Evolutionary conservation across 192 early-diverging fungal species (phyloP).

Genomic region (Coemansia sp.): DNA sequence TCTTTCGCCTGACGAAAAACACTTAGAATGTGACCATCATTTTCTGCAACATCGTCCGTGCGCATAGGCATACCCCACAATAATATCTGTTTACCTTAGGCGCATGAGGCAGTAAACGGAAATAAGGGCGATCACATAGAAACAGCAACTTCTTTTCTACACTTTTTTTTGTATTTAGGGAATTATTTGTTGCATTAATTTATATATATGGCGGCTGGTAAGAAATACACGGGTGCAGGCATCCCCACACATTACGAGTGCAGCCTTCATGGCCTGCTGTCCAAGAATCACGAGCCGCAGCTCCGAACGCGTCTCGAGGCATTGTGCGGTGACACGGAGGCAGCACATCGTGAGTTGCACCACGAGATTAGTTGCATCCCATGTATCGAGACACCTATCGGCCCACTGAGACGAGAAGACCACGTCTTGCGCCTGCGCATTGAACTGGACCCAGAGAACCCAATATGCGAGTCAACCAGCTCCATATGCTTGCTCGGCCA

Average conservation of each 20-base stretch:
- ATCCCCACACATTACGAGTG: conserved; percentile 56
- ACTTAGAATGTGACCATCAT: not conserved
- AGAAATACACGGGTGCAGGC: conserved; percentile 32
- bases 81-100: not conserved
- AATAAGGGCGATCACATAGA: not conserved
- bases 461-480: conserved; percentile 56
- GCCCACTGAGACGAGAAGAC: conserved; percentile 74
- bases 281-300: conserved; percentile 49
- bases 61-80: not conserved
- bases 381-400: conserved; percentile 65
- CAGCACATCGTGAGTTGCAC: conserved; percentile 58
- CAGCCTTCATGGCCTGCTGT: conserved; percentile 57
- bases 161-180: no score
- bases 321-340: conserved; percentile 63
- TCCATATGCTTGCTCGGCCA: conserved; percentile 62
- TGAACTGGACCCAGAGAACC: conserved; percentile 47
- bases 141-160: not conserved
- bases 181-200: not conserved
- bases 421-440: conserved; percentile 62
- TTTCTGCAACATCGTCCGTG: not conserved
- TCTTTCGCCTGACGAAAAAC: not conserved
- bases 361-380: conserved; percentile 71
- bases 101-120: not conserved
- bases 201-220: conserved; percentile 36
- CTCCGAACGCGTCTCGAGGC: conserved; percentile 67